Conservation (phyloP, 345 rosid species). For the Eucalyptus globulus region DNA sequence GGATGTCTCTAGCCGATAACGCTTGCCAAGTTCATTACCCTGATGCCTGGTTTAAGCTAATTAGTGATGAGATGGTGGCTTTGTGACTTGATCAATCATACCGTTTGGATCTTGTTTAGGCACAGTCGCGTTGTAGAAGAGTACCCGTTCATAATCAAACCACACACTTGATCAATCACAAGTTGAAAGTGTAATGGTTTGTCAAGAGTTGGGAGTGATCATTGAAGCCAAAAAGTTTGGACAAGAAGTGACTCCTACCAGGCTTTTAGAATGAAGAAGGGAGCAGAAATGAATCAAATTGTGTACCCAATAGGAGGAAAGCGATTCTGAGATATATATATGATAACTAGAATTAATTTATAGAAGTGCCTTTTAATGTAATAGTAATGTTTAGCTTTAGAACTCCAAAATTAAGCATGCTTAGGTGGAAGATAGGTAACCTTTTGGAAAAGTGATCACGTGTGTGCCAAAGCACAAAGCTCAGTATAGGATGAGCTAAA, state of each 20-base stretch:
- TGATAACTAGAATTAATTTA: neutral
- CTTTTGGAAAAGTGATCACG: rapidly evolving
- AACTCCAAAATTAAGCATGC: neutral
- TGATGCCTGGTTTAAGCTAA: neutral
- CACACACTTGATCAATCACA: neutral
- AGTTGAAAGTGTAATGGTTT: neutral
- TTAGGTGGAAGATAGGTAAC: neutral
- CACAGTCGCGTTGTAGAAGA: neutral
- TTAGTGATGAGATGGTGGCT: neutral
- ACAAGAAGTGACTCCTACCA: neutral
- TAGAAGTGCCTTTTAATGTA: too few relatives aligned
- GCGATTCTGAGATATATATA: too few relatives aligned
- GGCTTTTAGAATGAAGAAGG: rapidly evolving
- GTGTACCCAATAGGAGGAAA: rapidly evolving
- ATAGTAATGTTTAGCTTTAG: too few relatives aligned
- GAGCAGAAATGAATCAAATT: too few relatives aligned
- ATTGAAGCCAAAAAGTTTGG: rapidly evolving
- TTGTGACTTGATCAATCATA: neutral
- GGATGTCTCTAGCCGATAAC: neutral
- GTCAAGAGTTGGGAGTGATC: neutral
- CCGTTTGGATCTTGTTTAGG: neutral
- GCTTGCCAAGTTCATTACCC: neutral
- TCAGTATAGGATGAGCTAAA: too few relatives aligned
- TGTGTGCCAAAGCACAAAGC: too few relatives aligned
- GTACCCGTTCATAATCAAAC: neutral